Base-by-base conservation (phyloP, 2,329 filamentous ascomycete species). In the Cordyceps tenuipes region DNA sequence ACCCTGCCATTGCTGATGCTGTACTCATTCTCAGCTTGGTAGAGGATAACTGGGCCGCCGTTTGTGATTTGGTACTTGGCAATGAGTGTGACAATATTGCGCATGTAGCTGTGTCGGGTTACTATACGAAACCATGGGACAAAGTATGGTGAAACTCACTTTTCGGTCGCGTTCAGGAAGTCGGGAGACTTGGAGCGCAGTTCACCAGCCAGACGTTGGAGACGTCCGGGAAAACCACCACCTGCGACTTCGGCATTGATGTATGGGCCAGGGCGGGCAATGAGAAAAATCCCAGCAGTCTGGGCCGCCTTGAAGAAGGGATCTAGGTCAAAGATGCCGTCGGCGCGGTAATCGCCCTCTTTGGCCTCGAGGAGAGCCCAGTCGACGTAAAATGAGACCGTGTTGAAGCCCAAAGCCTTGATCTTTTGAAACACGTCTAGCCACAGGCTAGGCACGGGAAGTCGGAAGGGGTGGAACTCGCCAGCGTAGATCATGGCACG, bases 341-440 rank as follows among this genome's bases (percentile, higher is more conserved):
- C 82, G 3, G 83, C 85, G 12, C 75, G 76, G 69, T 88, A 89
- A 6, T 82, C 74, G 1, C 86, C 87, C 1, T 78, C 82, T 62
- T 86, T 84, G 48, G 86, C 87, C 70, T 91, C 87, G 1, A 89
- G 71, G 15, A 90, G 71, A 15, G 84, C 86, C 87, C 87, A 91
- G 65, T 90, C 80, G 7, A 83, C 76, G 68, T 91, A 91, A 69
- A 90, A 88, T 0, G 85, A 89, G 4, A 90, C 84, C 23, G 81
- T 80, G 64, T 86, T 89, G 72, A 88, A 89, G 0, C 88, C 87
- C 0, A 89, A 72, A 1, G 86, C 83, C 71, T 88, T 90, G 71
- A 90, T 80, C 73, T 91, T 91, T 67, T 90, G 84, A 62, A 90
- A 85, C 8, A 90, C 71, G 66, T 91, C 88, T 26, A 88, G 76